Evolutionary conservation across 768 basidiomycete genomes (phyloP).

Genomic region (Serendipita sp.): DNA sequence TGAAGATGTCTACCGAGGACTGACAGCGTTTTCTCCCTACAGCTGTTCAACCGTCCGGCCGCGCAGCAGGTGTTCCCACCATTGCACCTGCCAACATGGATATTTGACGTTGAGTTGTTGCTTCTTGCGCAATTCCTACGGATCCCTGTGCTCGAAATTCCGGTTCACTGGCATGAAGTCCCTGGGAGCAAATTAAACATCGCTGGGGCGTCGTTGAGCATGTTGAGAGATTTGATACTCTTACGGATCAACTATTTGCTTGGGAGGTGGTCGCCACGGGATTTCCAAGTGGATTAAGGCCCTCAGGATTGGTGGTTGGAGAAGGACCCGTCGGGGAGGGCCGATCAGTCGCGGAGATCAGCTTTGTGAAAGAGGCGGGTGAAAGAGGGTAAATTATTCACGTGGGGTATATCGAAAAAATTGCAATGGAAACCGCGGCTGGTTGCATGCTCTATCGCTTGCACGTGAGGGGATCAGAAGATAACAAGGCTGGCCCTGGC

Average conservation of each 20-base stretch:
- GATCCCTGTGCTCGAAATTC: conserved; percentile 72
- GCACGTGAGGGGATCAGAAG: too few relatives aligned
- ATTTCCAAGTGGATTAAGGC: not conserved
- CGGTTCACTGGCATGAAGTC: conserved; percentile 88
- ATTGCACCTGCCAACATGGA: conserved; percentile 83
- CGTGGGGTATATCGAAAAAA: too few relatives aligned
- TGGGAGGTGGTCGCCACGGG: conserved; percentile 47
- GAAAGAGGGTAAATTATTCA: too few relatives aligned
- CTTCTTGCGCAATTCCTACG: conserved; percentile 62
- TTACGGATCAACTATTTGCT: conserved; percentile 65
- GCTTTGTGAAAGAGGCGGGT: too few relatives aligned
- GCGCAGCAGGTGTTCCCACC: conserved; percentile 71
- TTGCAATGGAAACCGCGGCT: too few relatives aligned
- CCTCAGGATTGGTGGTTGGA: not conserved
- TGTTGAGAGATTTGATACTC: conserved; percentile 75
- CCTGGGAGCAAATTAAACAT: conserved; percentile 83
- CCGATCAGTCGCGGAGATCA: too few relatives aligned
- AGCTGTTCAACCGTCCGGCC: conserved; percentile 66
- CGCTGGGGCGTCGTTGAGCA: conserved; percentile 67
- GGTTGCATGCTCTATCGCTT: too few relatives aligned
- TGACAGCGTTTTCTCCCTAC: not conserved
- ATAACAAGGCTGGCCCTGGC: too few relatives aligned
- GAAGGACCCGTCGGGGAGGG: too few relatives aligned
- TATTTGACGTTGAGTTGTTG: conserved; percentile 90
- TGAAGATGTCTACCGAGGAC: not conserved